Evolutionary conservation across 495 filamentous ascomycete genomes (phyloP).

Genomic region (Lasiosphaeria miniovina): DNA sequence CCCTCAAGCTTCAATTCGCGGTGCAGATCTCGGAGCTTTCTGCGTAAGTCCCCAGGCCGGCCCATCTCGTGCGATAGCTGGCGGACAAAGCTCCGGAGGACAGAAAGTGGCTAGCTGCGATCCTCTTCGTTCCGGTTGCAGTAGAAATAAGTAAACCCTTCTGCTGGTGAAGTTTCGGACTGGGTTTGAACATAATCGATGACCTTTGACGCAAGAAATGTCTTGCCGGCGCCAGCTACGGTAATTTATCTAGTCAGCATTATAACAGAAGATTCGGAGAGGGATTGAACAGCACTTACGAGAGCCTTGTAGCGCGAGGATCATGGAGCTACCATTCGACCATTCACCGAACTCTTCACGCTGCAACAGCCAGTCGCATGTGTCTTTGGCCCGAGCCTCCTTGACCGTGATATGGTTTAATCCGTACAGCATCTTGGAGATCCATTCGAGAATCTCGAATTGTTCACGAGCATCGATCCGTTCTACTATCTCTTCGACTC

Average conservation of each 20-base stretch:
- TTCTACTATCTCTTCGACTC: conserved; percentile 1
- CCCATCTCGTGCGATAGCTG: conserved; percentile 33
- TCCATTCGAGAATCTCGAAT: conserved; percentile 23
- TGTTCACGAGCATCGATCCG: conserved; percentile 9
- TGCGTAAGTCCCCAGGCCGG: conserved; percentile 16
- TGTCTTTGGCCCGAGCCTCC: conserved; percentile 14
- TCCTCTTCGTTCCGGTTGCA: conserved; percentile 34
- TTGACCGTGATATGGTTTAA: conserved; percentile 16
- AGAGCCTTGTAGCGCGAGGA: conserved; percentile 21
- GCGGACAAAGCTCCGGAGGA: conserved; percentile 38
- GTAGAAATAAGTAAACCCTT: conserved; percentile 44
- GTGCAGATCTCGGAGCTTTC: conserved; percentile 13
- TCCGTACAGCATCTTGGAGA: conserved; percentile 19
- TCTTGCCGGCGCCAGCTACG: conserved; percentile 35
- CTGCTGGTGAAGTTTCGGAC: conserved; percentile 15
- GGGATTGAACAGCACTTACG: conserved; percentile 5
- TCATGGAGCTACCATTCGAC: conserved; percentile 10
- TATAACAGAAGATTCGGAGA: background rate
- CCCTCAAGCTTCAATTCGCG: conserved; percentile 12
- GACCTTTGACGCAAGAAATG: conserved; percentile 35
- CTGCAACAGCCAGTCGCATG: conserved; percentile 22
- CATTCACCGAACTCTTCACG: conserved; percentile 15
- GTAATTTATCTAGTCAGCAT: background rate
- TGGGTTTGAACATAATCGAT: conserved; percentile 28
- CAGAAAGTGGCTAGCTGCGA: conserved; percentile 28